phyloP scores from a whole-genome alignment of 164 flowering plant genomes.

The Brasenia schreberi region DNA sequence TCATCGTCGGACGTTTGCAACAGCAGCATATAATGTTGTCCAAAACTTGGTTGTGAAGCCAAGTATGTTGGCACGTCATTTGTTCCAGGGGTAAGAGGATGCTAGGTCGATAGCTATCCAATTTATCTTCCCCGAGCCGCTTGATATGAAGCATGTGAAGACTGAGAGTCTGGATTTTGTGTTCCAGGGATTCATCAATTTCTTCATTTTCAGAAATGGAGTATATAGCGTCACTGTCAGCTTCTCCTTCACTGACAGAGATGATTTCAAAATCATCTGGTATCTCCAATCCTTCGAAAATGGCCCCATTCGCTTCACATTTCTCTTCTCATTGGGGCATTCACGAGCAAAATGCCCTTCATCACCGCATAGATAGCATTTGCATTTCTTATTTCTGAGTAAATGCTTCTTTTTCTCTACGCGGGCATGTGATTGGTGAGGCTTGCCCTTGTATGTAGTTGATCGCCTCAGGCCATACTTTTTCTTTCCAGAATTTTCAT shows the following conservation, averaged over 20 bases:
- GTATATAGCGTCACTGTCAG: background rate
- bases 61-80: background rate
- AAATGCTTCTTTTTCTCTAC: no score
- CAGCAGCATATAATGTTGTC: background rate
- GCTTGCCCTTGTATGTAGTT: background rate
- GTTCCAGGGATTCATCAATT: background rate
- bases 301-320: no score
- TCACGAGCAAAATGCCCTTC: conserved; percentile 4
- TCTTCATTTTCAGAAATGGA: conserved; percentile 1
- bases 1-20: background rate
- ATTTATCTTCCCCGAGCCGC: background rate
- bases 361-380: background rate
- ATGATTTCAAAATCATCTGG: background rate
- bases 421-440: conserved; percentile 4
- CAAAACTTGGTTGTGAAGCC: background rate
- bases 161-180: background rate
- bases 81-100: background rate
- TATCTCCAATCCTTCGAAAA: background rate
- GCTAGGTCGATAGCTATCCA: background rate
- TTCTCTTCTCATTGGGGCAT: background rate
- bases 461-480: conserved; percentile 2
- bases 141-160: background rate
- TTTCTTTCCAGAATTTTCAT: background rate
- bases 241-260: background rate
- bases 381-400: background rate